Conservation (phyloP, 768 basidiomycete species). For the Russula olivacea region DNA sequence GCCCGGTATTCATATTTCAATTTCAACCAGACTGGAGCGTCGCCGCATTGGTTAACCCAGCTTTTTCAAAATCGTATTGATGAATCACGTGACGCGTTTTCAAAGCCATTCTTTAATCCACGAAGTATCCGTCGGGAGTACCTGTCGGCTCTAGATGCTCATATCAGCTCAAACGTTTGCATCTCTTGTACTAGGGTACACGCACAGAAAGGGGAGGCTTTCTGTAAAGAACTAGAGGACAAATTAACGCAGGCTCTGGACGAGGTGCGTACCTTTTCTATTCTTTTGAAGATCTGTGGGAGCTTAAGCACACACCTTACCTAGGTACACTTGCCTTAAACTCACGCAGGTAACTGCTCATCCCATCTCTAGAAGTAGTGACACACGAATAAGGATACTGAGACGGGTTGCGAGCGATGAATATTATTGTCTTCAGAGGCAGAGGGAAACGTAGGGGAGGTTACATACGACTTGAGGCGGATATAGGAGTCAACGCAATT, state of each 20-base stretch:
- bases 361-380: too few species aligned
- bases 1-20: neutral
- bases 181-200: neutral
- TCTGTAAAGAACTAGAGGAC: neutral
- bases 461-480: too few species aligned
- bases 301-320: neutral
- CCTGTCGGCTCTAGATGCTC: neutral
- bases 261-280: neutral
- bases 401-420: neutral
- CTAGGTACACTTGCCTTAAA: too few species aligned
- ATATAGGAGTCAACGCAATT: too few species aligned
- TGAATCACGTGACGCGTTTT: neutral
- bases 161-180: neutral
- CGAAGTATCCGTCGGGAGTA: neutral
- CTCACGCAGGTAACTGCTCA: too few species aligned
- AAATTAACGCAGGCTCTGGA: neutral
- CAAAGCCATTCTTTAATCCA: neutral
- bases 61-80: neutral
- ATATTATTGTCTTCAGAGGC: neutral
- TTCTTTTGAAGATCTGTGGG: too few species aligned
- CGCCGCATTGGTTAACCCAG: neutral
- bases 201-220: neutral
- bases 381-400: too few species aligned
- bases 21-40: neutral
- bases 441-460: too few species aligned